Percentiles rank a stretch among this genome's conserved stretches.
Evolutionary conservation across 371 early-diverging fungal species (phyloP).

Genomic region (Conidiobolus incongruus): DNA sequence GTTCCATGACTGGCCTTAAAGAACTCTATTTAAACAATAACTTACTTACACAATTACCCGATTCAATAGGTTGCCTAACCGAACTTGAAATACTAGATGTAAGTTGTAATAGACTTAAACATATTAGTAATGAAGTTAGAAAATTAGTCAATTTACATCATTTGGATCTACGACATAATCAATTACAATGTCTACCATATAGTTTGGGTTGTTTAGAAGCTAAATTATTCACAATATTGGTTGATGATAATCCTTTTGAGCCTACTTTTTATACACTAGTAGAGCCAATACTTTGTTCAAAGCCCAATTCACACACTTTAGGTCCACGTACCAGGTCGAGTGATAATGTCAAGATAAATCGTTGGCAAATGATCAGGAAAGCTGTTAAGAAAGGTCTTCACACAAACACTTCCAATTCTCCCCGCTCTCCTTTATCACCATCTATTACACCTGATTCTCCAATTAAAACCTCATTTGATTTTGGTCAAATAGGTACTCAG

Average conservation of each 20-base stretch:
- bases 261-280: not conserved
- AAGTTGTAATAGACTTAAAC: not conserved
- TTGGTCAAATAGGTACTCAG: not conserved
- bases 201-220: slow-evolving; percentile 2
- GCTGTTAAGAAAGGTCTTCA: not conserved
- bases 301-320: no score
- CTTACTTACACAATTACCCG: not conserved
- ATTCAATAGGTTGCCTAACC: not conserved
- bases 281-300: not conserved
- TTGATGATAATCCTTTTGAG: slow-evolving; percentile 3
- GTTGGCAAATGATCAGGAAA: not conserved
- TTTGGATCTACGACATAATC: slow-evolving; percentile 1
- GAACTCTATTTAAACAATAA: slow-evolving; percentile 3
- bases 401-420: not conserved
- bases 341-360: not conserved
- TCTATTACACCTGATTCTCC: no score
- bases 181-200: not conserved
- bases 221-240: slow-evolving; percentile 2
- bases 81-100: slow-evolving; percentile 3
- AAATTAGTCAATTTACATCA: slow-evolving; percentile 2
- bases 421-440: not conserved
- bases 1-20: not conserved
- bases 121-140: not conserved
- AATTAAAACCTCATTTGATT: not conserved
- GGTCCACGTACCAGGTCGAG: not conserved